Base-by-base conservation (phyloP, 2,329 filamentous ascomycete genomes). In the Paecilomyces dactylethromorphus region DNA sequence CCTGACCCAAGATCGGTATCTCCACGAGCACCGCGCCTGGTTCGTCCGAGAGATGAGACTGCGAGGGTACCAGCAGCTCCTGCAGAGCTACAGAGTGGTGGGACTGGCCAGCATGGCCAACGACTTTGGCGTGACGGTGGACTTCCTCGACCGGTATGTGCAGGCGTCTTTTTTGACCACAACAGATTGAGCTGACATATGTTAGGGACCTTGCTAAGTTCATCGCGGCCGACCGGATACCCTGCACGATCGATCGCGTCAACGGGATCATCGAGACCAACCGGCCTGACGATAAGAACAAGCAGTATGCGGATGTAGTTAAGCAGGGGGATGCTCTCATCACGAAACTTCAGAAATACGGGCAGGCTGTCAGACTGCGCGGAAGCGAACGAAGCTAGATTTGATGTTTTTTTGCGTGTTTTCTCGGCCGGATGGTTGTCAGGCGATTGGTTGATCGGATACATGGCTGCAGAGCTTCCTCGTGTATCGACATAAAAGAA, bases 271-370 rank as follows among this genome's bases (percentile, higher is more conserved):
- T 99, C 69, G 94, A 97, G 83, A 99, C 94, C 52, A 97, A 97
- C 80, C 85, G 94, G 57, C 92, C 93, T 8, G 94, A 97, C 74
- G 92, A 96, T 80, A 99, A 99, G 87, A 97, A 97, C 83, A 97
- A 96, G 84, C 94, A 99, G 80, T 99, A 99, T 78, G 90, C 92
- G 68, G 94, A 99, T 69, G 92, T 97, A 39, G 92, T 99, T 62
- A 94, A 94, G 80, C 94, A 97, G 74, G 94, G 94, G 32, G 94
- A 99, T 76, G 90, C 96, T 77, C 83, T 99, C 63, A 97, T 99
- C 74, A 99, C 94, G 59, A 99, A 99, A 83, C 82, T 99, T 67
- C 94, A 99, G 80, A 99, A 99, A 83, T 99, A 99, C 76, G 94
- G 94, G 52, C 94, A 99, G 78, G 90, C 94, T 2, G 94, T 99